Conservation (phyloP, 192 early-diverging fungal species). For the Rhizoclosmatium sp. region DNA sequence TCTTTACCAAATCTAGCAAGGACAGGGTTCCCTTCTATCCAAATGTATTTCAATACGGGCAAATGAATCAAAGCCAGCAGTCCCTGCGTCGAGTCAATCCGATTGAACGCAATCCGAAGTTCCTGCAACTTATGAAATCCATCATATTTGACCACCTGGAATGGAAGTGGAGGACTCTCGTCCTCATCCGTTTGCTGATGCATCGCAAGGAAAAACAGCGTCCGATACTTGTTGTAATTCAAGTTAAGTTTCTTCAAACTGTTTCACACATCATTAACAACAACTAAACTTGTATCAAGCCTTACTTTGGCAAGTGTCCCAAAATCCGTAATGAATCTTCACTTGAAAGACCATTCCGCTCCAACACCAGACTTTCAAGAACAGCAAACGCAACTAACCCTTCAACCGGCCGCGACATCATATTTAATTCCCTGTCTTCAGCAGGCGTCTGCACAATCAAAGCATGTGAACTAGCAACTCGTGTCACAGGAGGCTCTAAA, state of each 20-base stretch:
- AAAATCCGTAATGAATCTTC: slow-evolving; percentile 45
- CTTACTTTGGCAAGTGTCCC: slow-evolving; percentile 53
- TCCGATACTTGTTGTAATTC: slow-evolving; percentile 46
- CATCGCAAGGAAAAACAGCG: slow-evolving; percentile 44
- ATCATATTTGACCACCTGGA: slow-evolving; percentile 36
- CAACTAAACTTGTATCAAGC: neutral
- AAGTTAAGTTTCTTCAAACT: slow-evolving; percentile 56
- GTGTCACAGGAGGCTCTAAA: neutral
- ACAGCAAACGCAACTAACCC: slow-evolving; percentile 46
- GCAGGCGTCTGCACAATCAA: neutral
- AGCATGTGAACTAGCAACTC: neutral
- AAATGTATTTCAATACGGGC: slow-evolving; percentile 48
- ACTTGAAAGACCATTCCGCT: slow-evolving; percentile 48
- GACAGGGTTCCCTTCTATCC: slow-evolving; percentile 60
- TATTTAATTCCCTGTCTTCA: slow-evolving; percentile 3
- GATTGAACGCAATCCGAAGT: slow-evolving; percentile 55
- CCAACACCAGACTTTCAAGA: slow-evolving; percentile 51
- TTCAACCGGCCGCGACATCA: slow-evolving; percentile 9
- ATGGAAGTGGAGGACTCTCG: slow-evolving; percentile 23
- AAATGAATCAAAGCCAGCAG: slow-evolving; percentile 56
- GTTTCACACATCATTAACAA: neutral
- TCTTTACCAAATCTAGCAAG: slow-evolving; percentile 34
- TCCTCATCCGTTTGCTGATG: neutral
- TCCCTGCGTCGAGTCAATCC: slow-evolving; percentile 45
- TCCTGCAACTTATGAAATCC: slow-evolving; percentile 57